Evolutionary conservation across 129 eudicot genomes (phyloP).

Genomic region (Rutidosis leptorrhynchoides): DNA sequence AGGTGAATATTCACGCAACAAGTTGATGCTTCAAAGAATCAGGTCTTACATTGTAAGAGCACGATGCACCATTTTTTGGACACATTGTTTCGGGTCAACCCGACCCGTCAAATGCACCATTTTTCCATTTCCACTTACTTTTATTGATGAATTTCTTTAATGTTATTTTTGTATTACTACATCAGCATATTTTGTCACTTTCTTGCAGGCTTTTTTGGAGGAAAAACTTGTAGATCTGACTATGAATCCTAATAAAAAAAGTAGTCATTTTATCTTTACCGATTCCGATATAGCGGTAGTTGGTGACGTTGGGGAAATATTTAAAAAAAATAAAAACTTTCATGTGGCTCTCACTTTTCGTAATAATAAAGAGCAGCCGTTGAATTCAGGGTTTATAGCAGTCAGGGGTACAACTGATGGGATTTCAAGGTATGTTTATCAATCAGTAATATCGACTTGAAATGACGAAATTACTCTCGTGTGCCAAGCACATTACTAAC

Average conservation of each 20-base stretch:
- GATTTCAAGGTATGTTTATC: conserved; percentile 49
- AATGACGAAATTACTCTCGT: no score
- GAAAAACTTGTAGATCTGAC: conserved; percentile 55
- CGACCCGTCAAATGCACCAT: neutral
- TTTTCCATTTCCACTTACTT: conserved; percentile 7
- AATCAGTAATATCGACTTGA: neutral
- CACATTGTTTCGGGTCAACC: neutral
- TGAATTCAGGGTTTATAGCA: conserved; percentile 96
- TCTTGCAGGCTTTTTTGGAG: conserved; percentile 67
- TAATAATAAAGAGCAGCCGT: conserved; percentile 91
- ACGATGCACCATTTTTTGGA: conserved; percentile 16
- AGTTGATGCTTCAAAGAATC: conserved; percentile 99
- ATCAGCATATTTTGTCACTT: conserved; percentile 3
- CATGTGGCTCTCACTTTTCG: conserved; percentile 94
- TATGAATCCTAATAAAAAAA: conserved; percentile 33
- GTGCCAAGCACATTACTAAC: no score
- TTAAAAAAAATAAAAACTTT: conserved; percentile 52
- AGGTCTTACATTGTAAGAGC: conserved; percentile 99
- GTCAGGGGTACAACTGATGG: conserved; percentile 82
- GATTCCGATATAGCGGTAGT: conserved; percentile 92
- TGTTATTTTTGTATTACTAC: conserved; percentile 26
- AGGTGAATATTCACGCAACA: conserved; percentile 99
- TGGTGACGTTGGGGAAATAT: conserved; percentile 63
- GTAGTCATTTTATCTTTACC: conserved; percentile 63
- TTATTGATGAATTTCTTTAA: conserved; percentile 4